phyloP scores from a whole-genome alignment of 164 flowering plant species.

The Magnolia officinalis region DNA sequence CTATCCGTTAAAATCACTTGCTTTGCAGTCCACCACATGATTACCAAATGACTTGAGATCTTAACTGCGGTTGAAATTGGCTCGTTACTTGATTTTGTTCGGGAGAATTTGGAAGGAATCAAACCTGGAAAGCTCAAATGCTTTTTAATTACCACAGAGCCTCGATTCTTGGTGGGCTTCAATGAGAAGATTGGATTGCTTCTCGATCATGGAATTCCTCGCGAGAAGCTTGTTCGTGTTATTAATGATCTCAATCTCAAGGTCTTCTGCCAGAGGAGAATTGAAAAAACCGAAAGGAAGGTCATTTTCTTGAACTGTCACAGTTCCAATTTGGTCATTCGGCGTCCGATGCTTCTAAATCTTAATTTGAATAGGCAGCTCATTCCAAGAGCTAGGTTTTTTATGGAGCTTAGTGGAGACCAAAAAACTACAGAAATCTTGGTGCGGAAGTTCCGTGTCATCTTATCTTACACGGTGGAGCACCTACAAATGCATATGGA shows the following conservation, averaged over 20 bases:
- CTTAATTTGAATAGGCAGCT: conserved; percentile 55
- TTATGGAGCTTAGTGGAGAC: conserved; percentile 49
- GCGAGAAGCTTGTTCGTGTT: conserved; percentile 44
- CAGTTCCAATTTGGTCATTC: conserved; percentile 44
- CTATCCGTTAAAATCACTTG: conserved; percentile 43
- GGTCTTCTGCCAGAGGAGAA: conserved; percentile 50
- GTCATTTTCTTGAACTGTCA: conserved; percentile 45
- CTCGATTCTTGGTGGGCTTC: conserved; percentile 47
- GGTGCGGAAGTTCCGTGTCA: conserved; percentile 49
- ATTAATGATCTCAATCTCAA: conserved; percentile 52
- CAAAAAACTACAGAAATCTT: conserved; percentile 38
- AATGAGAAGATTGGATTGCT: conserved; percentile 46
- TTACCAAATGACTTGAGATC: conserved; percentile 44
- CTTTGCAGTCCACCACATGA: conserved; percentile 31
- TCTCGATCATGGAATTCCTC: conserved; percentile 46
- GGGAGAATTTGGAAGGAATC: conserved; percentile 37
- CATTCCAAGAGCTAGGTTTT: conserved; percentile 42
- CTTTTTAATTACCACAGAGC: conserved; percentile 34
- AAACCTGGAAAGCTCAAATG: conserved; percentile 44
- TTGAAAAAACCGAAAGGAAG: conserved; percentile 45
- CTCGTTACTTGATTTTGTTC: conserved; percentile 33
- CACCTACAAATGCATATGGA: conserved; percentile 51
- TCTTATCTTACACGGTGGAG: conserved; percentile 49
- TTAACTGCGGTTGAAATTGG: conserved; percentile 49
- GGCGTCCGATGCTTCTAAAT: conserved; percentile 51